A percentile compares a stretch with the other conserved stretches of the same genome.
These are phyloP conservation scores for Sungouiozyma ichnusensis DNA, from an alignment of 805 yeast genomes.

Conservation along the genomic window DNA sequence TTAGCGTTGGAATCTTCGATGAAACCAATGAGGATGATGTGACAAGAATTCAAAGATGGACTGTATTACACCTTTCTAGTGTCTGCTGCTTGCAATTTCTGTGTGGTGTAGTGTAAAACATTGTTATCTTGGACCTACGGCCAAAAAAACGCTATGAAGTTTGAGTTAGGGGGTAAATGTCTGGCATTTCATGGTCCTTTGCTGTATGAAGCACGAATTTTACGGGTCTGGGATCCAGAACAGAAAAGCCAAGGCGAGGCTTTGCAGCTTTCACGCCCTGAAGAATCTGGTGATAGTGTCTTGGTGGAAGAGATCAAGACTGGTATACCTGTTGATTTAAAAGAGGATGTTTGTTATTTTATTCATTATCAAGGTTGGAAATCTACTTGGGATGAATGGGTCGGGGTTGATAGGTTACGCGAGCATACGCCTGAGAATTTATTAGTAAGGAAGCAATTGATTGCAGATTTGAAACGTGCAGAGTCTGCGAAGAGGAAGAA, in stretches of 20 bases:
- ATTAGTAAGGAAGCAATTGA: slow-evolving; percentile 49
- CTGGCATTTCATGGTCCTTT: slow-evolving; percentile 87
- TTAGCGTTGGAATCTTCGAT: no score
- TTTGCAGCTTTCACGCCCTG: not conserved
- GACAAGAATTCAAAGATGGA: no score
- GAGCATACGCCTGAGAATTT: slow-evolving; percentile 61
- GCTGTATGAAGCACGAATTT: slow-evolving; percentile 76
- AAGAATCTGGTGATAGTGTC: not conserved
- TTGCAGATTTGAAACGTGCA: slow-evolving; percentile 34
- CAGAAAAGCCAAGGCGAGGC: not conserved
- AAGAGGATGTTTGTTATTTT: slow-evolving; percentile 38
- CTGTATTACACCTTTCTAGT: no score
- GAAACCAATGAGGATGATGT: no score
- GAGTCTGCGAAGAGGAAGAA: slow-evolving; percentile 23
- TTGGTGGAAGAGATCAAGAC: slow-evolving; percentile 5
- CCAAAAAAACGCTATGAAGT: slow-evolving; percentile 5
- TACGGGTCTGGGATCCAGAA: slow-evolving; percentile 49
- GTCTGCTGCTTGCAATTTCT: no score
- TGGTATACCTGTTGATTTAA: slow-evolving; percentile 30
- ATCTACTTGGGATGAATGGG: slow-evolving; percentile 96
- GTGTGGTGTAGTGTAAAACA: no score
- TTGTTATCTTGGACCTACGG: no score
- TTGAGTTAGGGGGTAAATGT: slow-evolving; percentile 33
- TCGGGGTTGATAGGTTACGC: slow-evolving; percentile 54
- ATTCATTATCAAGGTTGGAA: slow-evolving; percentile 97